Evolutionary conservation across 495 filamentous ascomycete species (phyloP), one percentile per base, ranked within the genome.

Genomic region (Trichoderma parareesei): DNA sequence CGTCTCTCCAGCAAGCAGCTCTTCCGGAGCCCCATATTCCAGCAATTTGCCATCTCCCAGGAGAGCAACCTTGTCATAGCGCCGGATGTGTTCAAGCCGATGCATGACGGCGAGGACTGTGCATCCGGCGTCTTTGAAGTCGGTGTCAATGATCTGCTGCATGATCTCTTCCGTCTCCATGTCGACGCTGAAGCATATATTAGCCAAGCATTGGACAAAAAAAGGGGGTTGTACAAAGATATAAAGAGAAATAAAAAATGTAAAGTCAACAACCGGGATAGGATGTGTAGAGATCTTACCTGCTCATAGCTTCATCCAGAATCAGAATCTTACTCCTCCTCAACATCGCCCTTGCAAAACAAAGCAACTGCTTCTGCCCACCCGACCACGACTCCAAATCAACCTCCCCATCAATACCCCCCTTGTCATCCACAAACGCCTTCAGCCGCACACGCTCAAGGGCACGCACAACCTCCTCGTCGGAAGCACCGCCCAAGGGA

Each of bases 61-160:
- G 14, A 75, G 42, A 5, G 63, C 70, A 9, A 60, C 64, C 11
- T 40, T 65, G 42, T 73, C 67, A 49, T 64, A 71, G 66, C 84
- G 82, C n/a, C 80, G 69, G 66, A 87, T 84, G 0, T 83, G 83
- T 37, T 82, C 76, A 37, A 86, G 76, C 40, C 81, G 77, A 68
- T 87, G 84, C 2, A 83, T 82, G 3, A 87, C 78, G 0, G 82
- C 75, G 44, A 87, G 69, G 64, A 87, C 77, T 40, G 84, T 87
- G 66, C 78, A 77, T 16, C 27, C 27, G 27, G 27, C 27, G 27
- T 73, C 71, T 55, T 69, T 67, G 70, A 87, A 86, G 62, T 83
- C 78, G 63, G 81, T 76, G 5, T 82, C 76, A 64, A 87, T 83
- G 53, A 85, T 75, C 14, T 76, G 71, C 67, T 85, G 82, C 77